Evolutionary conservation across 768 basidiomycete species (phyloP).

Genomic region (Termitomyces sp.): DNA sequence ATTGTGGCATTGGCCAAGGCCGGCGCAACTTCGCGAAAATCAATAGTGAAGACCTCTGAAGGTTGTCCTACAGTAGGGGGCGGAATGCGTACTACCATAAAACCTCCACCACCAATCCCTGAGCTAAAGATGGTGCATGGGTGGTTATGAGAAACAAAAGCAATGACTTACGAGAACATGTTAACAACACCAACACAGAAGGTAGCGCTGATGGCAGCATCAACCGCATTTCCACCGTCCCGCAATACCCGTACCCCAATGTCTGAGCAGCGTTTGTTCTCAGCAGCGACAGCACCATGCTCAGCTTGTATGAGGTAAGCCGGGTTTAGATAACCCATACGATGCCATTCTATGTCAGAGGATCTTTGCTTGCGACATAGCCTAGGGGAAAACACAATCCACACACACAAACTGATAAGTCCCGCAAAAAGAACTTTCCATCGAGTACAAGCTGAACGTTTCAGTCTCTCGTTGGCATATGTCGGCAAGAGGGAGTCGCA

Average conservation of each 20-base stretch:
- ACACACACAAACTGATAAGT: neutral
- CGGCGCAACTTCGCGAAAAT: constrained; percentile 89
- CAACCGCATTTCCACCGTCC: constrained; percentile 87
- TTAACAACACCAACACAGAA: constrained; percentile 82
- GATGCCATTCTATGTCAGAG: neutral
- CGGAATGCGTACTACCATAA: constrained; percentile 79
- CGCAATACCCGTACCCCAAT: constrained; percentile 76
- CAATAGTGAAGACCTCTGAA: constrained; percentile 68
- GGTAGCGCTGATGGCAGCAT: constrained; percentile 75
- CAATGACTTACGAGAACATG: constrained; percentile 76
- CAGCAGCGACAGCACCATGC: constrained; percentile 84
- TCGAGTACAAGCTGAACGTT: neutral
- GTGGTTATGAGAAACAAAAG: neutral
- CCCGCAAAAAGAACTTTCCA: constrained; percentile 7
- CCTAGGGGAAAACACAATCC: neutral
- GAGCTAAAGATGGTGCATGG: constrained; percentile 37
- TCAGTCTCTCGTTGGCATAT: neutral
- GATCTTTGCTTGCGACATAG: neutral
- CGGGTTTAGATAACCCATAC: constrained; percentile 29
- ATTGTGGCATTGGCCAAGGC: constrained; percentile 68
- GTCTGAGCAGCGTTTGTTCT: constrained; percentile 81
- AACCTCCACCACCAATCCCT: constrained; percentile 85
- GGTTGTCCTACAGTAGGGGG: constrained; percentile 31
- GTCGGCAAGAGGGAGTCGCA: constrained; percentile 1
- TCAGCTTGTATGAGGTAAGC: constrained; percentile 49